These are phyloP conservation scores for Kodamaea lidongshanica DNA, from an alignment of 805 yeast genomes.

Conservation along the genomic window DNA sequence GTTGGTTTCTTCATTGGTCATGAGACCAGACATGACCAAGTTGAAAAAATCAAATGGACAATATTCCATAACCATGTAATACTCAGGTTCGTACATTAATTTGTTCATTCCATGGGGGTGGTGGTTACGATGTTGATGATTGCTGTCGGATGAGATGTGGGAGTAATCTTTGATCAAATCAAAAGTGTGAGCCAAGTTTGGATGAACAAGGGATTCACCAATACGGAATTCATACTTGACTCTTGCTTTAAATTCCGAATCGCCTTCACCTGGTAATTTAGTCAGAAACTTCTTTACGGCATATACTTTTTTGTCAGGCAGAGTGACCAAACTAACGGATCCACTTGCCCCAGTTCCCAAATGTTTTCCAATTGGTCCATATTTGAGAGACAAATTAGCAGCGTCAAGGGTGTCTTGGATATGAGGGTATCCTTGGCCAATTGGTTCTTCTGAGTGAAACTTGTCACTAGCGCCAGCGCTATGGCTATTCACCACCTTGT, in stretches of 20 bases:
- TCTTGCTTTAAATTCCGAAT: constrained; percentile 65
- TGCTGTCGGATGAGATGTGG: constrained; percentile 1
- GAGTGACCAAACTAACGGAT: constrained; percentile 72
- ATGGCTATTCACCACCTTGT: constrained; percentile 34
- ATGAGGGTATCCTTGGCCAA: constrained; percentile 4
- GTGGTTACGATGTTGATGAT: constrained; percentile 3
- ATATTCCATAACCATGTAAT: constrained; percentile 84
- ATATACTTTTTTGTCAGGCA: constrained; percentile 56
- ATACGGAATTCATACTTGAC: constrained; percentile 78
- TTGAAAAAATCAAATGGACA: constrained; percentile 90
- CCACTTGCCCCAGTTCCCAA: constrained; percentile 96
- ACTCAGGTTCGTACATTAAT: constrained; percentile 21
- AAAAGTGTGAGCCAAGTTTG: constrained; percentile 72
- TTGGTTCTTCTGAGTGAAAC: constrained; percentile 3
- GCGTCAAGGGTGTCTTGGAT: constrained; percentile 9
- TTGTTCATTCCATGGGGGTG: constrained; percentile 19
- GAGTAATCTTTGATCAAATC: constrained; percentile 63
- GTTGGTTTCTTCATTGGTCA: constrained; percentile 61
- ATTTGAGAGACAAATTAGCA: constrained; percentile 41
- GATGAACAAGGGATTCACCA: constrained; percentile 68
- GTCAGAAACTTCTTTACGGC: constrained; percentile 86
- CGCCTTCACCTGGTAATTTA: constrained; percentile 54
- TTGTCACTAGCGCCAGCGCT: constrained; percentile 8
- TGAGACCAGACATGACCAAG: constrained; percentile 81
- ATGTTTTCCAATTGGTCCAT: constrained; percentile 62